These are phyloP conservation scores for Calophaca sinica DNA, from an alignment of 306 rosid genomes.

Conservation along the genomic window DNA sequence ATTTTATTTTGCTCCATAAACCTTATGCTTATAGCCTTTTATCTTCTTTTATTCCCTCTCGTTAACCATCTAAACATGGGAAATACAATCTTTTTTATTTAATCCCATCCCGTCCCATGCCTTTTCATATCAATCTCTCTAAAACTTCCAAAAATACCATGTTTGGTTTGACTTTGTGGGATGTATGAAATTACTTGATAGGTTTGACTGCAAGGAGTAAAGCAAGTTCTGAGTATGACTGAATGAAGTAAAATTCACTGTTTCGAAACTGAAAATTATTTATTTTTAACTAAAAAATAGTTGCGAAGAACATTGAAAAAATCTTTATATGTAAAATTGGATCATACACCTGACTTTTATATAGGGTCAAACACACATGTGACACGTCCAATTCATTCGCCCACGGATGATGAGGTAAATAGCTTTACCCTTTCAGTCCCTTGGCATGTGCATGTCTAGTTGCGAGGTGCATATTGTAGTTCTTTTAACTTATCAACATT, in stretches of 20 bases:
- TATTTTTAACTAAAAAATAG: background rate
- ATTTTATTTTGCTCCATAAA: background rate
- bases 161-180: background rate
- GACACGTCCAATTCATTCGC: background rate
- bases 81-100: conserved; percentile 5
- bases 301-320: background rate
- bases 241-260: background rate
- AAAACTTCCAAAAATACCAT: background rate
- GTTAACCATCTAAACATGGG: background rate
- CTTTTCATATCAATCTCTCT: background rate
- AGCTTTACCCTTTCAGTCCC: background rate
- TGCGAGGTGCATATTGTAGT: background rate
- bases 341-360: background rate
- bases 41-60: background rate
- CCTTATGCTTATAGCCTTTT: background rate
- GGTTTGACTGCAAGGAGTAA: background rate
- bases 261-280: background rate
- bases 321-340: background rate
- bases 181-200: background rate
- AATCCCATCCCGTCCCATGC: background rate
- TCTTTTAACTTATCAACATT: background rate
- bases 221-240: background rate
- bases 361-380: background rate
- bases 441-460: background rate
- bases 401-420: background rate